These are phyloP conservation scores for Pythium pectinolyticum DNA, from an alignment of 352 stramenopile species.

Conservation along the genomic window DNA sequence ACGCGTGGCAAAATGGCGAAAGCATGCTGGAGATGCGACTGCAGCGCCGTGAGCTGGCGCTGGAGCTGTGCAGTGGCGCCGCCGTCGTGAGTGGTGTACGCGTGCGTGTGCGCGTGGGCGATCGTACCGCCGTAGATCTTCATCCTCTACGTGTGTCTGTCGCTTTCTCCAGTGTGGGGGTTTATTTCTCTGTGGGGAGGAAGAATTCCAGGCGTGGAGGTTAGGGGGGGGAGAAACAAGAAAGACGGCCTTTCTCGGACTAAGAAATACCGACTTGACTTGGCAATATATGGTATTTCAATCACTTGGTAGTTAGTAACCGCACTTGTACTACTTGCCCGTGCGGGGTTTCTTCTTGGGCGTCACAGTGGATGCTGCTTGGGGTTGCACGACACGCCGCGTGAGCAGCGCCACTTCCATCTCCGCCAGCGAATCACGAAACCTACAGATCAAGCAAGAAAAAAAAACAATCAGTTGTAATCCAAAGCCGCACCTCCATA, in stretches of 20 bases:
- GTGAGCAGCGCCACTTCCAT: constrained; percentile 25
- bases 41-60: neutral
- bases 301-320: too few species aligned
- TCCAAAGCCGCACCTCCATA: neutral
- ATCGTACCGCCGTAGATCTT: too few species aligned
- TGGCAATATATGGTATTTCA: too few species aligned
- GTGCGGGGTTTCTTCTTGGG: constrained; percentile 5
- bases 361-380: neutral
- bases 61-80: too few species aligned
- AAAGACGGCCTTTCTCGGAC: too few species aligned
- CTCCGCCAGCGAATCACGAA: constrained; percentile 25
- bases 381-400: neutral
- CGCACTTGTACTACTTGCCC: neutral
- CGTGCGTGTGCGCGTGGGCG: neutral
- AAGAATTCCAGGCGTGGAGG: too few species aligned
- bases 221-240: too few species aligned
- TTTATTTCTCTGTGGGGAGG: too few species aligned
- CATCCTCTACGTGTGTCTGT: too few species aligned
- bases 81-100: too few species aligned
- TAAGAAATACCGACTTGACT: too few species aligned
- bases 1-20: neutral
- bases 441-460: constrained; percentile 2
- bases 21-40: neutral
- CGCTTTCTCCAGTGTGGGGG: too few species aligned
- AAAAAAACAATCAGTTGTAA: neutral